phyloP scores from a whole-genome alignment of 164 flowering plant genomes.

The Sedum album region DNA sequence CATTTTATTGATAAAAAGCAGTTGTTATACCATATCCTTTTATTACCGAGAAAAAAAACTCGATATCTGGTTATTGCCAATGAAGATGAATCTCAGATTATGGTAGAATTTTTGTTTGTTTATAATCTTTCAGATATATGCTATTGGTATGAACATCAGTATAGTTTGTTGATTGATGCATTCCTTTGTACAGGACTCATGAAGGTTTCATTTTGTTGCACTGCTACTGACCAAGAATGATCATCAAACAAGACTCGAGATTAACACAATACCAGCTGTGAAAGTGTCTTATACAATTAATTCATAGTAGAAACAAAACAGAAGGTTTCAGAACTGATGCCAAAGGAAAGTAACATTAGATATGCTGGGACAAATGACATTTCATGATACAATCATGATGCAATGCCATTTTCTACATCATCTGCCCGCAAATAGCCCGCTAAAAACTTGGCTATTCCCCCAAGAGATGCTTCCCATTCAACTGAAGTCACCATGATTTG shows the following conservation, averaged over 20 bases:
- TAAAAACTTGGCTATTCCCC: conserved; percentile 63
- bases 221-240: too few species aligned
- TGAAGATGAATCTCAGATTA: too few species aligned
- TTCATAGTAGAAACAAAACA: neutral
- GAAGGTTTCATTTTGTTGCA: too few species aligned
- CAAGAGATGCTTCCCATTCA: conserved; percentile 71
- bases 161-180: too few species aligned
- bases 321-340: neutral
- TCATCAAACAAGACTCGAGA: neutral
- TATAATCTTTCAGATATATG: too few species aligned
- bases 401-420: conserved; percentile 14
- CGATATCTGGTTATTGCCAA: too few species aligned
- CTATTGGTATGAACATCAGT: too few species aligned
- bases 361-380: neutral
- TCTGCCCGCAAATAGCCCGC: conserved; percentile 51
- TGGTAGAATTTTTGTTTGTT: too few species aligned
- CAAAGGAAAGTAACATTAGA: neutral
- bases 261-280: neutral
- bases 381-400: neutral
- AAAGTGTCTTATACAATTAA: neutral
- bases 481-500: conserved; percentile 36
- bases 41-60: too few species aligned
- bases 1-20: too few species aligned
- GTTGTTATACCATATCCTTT: too few species aligned
- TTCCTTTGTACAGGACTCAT: too few species aligned